Evolutionary conservation across 2,329 filamentous ascomycete species (phyloP), one percentile per base, ranked within the genome.

Genomic region (Xylaria sp.): DNA sequence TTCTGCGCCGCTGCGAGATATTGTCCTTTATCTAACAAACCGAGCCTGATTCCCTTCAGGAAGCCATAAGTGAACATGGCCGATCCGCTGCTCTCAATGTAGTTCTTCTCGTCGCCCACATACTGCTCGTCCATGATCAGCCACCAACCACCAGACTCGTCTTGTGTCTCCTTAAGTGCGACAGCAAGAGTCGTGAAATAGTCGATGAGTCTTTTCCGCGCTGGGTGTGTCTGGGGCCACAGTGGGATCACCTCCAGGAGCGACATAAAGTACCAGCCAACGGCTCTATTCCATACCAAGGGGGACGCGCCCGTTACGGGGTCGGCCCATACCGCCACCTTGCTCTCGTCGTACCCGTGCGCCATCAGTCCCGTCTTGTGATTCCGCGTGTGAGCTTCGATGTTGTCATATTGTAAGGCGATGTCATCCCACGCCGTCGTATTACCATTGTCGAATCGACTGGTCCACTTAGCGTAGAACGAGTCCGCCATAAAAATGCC

Each of bases 11-110:
- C 72, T 2, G 76, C 70, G 13, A 79, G 77, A 71, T 81, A 83
- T 39, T 76, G 69, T 1, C 52, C 50, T 6, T 74, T 68, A 2
- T 71, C 67, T 15, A 81, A 69, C 41, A 80, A 76, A 0, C 82
- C 83, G 6, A 81, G 52, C 34, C 80, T 73, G 9, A 79, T 77
- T 0, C 83, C 86, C 70, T 81, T 84, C 13, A 88, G 74, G 67
- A 87, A 76, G 0, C 84, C 82, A 63, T 85, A 87, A 0, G 82
- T 80, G 71, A 88, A 89, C 83, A 90, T 87, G 3, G 86, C 86
- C 1, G 84, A 85, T 8, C 83, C 87, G 36, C 86, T 87, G 39
- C 84, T 86, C 78, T 90, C 86, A 56, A 90, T 84, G 75, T 87
- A 90, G 76, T 90, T 90, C 2, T 86, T 86, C 53, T 81, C 70